Conservation (phyloP, 352 stramenopile species). For the Halophytophthora batemanensis region DNA sequence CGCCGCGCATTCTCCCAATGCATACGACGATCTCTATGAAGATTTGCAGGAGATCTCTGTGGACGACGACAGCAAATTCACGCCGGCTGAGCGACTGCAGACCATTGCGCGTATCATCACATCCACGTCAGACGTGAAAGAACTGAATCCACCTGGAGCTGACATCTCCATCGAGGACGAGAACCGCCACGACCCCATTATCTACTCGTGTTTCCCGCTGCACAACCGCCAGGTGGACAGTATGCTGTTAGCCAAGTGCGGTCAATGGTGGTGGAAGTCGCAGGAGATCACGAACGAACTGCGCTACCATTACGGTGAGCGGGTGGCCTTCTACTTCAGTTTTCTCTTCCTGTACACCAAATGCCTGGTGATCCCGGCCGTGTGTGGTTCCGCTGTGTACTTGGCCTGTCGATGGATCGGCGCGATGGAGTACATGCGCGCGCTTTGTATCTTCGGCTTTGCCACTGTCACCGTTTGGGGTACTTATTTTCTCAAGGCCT, state of each 20-base stretch:
- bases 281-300: conserved; percentile 85
- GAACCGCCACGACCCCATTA: conserved; percentile 72
- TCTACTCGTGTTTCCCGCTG: conserved; percentile 77
- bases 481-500: conserved; percentile 73
- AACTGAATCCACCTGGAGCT: conserved; percentile 75
- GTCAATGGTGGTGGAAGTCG: conserved; percentile 71
- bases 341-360: conserved; percentile 87
- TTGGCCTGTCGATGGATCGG: conserved; percentile 67
- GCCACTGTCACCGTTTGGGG: conserved; percentile 73
- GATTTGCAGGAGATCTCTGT: conserved; percentile 22
- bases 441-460: conserved; percentile 79
- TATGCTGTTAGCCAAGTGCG: conserved; percentile 65
- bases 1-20: conserved; percentile 26
- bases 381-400: conserved; percentile 61
- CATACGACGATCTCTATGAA: conserved; percentile 14
- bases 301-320: conserved; percentile 81
- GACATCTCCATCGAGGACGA: conserved; percentile 77
- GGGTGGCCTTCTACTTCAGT: conserved; percentile 84
- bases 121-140: conserved; percentile 60
- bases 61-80: conserved; percentile 74
- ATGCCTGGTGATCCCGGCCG: conserved; percentile 59
- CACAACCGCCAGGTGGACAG: conserved; percentile 79
- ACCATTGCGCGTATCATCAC: conserved; percentile 87
- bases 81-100: conserved; percentile 77
- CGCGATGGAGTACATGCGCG: conserved; percentile 75